Evolutionary conservation across 2,329 filamentous ascomycete species (phyloP).

Genomic region (Ploettnerulaceae sp.): DNA sequence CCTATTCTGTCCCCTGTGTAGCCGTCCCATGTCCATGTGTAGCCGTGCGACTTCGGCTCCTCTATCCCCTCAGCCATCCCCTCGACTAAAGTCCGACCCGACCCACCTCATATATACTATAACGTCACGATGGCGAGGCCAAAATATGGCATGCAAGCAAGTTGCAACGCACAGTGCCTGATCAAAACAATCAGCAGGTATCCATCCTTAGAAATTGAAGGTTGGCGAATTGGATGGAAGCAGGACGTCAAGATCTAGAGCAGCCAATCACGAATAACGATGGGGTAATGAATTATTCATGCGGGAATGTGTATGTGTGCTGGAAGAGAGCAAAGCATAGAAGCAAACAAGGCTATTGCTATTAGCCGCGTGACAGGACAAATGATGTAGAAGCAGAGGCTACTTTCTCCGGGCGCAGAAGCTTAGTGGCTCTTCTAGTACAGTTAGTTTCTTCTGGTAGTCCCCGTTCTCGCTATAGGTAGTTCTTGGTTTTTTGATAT

Average conservation of each 20-base stretch:
- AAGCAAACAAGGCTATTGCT: not conserved
- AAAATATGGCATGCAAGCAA: not conserved
- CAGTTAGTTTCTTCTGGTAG: no score
- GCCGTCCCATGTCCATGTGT: no score
- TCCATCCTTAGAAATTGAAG: not conserved
- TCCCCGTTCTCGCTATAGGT: no score
- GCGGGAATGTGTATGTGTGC: not conserved
- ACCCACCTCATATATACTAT: no score
- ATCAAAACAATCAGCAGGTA: not conserved
- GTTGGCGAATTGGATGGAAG: not conserved
- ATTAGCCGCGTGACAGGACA: not conserved
- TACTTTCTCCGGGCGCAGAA: no score
- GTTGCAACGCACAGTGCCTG: not conserved
- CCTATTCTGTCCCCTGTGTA: no score
- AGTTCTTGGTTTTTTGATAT: no score
- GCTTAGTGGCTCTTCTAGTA: no score
- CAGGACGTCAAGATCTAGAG: not conserved
- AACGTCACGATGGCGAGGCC: constrained; percentile 5
- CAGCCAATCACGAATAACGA: not conserved
- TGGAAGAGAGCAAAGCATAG: not conserved
- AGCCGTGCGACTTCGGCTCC: no score
- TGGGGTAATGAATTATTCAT: constrained; percentile 5
- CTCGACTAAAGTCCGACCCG: no score
- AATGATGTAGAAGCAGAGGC: not conserved
- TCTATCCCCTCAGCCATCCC: no score